phyloP scores from a whole-genome alignment of 768 basidiomycete genomes.

The Boletus coccyginus region DNA sequence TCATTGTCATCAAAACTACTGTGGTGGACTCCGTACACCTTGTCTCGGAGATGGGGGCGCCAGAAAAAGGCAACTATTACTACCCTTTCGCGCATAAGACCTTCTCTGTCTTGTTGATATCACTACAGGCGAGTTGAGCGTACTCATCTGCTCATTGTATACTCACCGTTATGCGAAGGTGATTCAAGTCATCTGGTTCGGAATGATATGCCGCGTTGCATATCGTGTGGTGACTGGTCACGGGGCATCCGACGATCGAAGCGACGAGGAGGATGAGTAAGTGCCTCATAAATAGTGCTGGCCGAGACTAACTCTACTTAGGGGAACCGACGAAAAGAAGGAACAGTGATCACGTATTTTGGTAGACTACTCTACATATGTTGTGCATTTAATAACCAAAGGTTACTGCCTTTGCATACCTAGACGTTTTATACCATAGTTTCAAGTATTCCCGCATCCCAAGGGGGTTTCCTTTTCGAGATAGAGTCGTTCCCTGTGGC shows the following conservation, averaged over 20 bases:
- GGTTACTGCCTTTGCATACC: conserved; percentile 21
- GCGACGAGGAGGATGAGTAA: conserved; percentile 73
- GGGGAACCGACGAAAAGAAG: conserved; percentile 20
- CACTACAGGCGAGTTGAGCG: conserved; percentile 52
- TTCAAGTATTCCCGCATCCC: neutral
- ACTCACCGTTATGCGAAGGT: conserved; percentile 39
- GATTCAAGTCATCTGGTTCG: conserved; percentile 83
- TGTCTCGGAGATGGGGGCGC: conserved; percentile 56
- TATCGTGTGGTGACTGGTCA: conserved; percentile 71
- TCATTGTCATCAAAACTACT: conserved; percentile 62
- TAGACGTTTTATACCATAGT: conserved; percentile 35
- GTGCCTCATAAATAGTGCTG: conserved; percentile 12
- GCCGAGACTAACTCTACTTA: conserved; percentile 15
- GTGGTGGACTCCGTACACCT: conserved; percentile 48
- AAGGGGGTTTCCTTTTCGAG: conserved; percentile 28
- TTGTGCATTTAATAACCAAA: conserved; percentile 24
- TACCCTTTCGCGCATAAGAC: conserved; percentile 40
- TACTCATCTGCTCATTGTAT: neutral
- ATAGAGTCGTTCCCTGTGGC: conserved; percentile 3
- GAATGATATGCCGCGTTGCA: conserved; percentile 81
- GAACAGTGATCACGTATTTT: conserved; percentile 22
- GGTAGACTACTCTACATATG: conserved; percentile 24
- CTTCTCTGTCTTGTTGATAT: conserved; percentile 56
- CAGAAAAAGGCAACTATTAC: conserved; percentile 54
- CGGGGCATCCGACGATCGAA: conserved; percentile 80